These are phyloP conservation scores for Cryptosporidium sp. DNA, from an alignment of 169 alveolate species.

Conservation along the genomic window DNA sequence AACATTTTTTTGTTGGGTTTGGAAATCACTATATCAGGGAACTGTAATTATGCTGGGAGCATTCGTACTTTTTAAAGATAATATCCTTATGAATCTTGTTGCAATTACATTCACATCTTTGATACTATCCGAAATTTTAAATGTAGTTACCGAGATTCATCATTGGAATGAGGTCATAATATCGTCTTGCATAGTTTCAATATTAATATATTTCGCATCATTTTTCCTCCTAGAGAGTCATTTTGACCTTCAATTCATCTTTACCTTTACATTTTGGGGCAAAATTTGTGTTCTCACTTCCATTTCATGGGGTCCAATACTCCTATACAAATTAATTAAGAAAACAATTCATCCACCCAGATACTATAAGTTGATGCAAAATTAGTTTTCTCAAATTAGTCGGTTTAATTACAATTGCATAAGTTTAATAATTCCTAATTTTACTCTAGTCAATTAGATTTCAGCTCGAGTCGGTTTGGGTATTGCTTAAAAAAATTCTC, in stretches of 20 bases:
- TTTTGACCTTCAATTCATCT: conserved; percentile 89
- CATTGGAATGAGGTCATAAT: conserved; percentile 84
- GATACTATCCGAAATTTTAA: conserved; percentile 93
- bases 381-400: neutral
- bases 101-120: conserved; percentile 96
- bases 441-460: neutral
- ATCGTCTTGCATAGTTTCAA: conserved; percentile 8
- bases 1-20: conserved; percentile 95
- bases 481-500: neutral
- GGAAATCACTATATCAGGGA: conserved; percentile 94
- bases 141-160: conserved; percentile 93
- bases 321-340: conserved; percentile 84
- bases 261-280: conserved; percentile 89
- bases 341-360: conserved; percentile 90
- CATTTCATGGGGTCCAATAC: conserved; percentile 93
- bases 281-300: conserved; percentile 90
- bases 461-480: neutral
- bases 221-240: conserved; percentile 88
- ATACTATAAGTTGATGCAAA: conserved; percentile 82
- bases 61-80: conserved; percentile 90
- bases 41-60: conserved; percentile 95
- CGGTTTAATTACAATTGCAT: neutral
- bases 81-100: conserved; percentile 90
- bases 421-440: neutral
- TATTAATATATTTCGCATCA: conserved; percentile 83